Conservation (phyloP, 257 asterid species). For the Gentiana macrophylla region DNA sequence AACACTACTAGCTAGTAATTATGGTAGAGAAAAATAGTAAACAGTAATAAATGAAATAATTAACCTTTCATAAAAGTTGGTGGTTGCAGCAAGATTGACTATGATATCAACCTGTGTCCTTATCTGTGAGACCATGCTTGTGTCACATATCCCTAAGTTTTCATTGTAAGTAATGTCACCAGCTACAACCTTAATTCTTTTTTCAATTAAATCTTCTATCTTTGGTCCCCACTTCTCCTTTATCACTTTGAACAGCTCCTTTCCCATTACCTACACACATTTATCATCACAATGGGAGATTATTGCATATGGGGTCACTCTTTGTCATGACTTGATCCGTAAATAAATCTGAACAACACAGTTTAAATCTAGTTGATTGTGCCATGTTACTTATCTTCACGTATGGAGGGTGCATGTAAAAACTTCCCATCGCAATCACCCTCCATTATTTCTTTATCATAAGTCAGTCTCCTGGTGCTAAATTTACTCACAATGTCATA, state of each 20-base stretch:
- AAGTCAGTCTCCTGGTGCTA: too few species aligned
- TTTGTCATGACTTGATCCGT: too few species aligned
- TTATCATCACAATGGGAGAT: too few species aligned
- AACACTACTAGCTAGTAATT: background rate
- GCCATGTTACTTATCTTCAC: too few species aligned
- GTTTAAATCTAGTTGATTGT: too few species aligned
- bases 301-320: too few species aligned
- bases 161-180: constrained; percentile 64
- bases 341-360: too few species aligned
- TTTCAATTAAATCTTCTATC: constrained; percentile 25
- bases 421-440: too few species aligned
- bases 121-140: constrained; percentile 46
- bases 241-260: constrained; percentile 63
- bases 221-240: constrained; percentile 44
- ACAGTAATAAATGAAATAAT: background rate
- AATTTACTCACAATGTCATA: too few species aligned
- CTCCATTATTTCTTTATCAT: too few species aligned
- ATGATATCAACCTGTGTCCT: constrained; percentile 65
- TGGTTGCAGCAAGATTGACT: constrained; percentile 81
- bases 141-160: constrained; percentile 58
- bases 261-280: constrained; percentile 33
- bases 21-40: too few species aligned
- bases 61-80: constrained; percentile 88
- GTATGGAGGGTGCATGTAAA: too few species aligned
- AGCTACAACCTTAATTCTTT: constrained; percentile 42